phyloP scores from a whole-genome alignment of 164 flowering plant species.

The Chimonanthus salicifolius region DNA sequence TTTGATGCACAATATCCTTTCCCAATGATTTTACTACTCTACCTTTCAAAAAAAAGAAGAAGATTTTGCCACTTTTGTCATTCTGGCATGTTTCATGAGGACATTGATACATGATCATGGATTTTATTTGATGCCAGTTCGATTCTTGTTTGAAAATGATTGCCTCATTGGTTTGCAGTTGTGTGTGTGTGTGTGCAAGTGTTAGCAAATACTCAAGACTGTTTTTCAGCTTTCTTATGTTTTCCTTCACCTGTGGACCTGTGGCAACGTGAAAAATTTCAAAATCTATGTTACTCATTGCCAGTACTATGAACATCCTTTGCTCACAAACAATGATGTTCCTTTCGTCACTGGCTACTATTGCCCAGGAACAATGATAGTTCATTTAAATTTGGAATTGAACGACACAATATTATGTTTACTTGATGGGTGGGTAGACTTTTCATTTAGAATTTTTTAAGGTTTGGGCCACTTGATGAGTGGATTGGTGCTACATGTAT shows the following conservation, averaged over 20 bases:
- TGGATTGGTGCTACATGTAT: not conserved
- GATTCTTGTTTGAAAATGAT: not conserved
- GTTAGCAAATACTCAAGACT: not conserved
- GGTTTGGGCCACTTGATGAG: not conserved
- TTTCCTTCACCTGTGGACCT: not conserved
- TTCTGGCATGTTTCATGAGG: not conserved
- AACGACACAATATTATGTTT: not conserved
- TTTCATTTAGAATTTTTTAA: not conserved
- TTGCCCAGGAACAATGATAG: not conserved
- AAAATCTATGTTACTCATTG: not conserved
- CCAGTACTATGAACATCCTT: not conserved
- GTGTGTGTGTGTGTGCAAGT: not conserved
- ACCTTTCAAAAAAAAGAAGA: not conserved
- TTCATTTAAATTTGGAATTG: not conserved
- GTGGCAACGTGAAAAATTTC: too few species aligned
- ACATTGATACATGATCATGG: not conserved
- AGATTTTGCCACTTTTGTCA: too few species aligned
- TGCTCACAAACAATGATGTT: not conserved
- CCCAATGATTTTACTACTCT: not conserved
- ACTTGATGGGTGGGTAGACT: not conserved
- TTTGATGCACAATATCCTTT: conserved; percentile 91
- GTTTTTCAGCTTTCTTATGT: not conserved
- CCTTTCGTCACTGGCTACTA: not conserved
- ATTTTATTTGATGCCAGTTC: not conserved
- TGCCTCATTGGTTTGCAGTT: not conserved